These are phyloP conservation scores for maize (Zea mays) DNA, from an alignment of 176 grass and related monocot genomes.

Conservation along the genomic window DNA sequence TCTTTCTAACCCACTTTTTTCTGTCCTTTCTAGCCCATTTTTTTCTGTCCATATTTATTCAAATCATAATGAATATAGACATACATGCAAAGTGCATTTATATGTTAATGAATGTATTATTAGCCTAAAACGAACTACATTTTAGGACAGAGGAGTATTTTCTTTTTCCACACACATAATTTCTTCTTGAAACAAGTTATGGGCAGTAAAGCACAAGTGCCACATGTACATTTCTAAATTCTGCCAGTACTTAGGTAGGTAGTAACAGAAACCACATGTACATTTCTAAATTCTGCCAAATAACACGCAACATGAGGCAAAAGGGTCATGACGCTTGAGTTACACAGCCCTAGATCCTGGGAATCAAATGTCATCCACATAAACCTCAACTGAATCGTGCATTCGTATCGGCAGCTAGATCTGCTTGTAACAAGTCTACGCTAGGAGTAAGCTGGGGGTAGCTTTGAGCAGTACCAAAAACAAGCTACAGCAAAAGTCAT, in stretches of 20 bases:
- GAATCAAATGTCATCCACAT: neutral
- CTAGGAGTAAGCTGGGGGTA: neutral
- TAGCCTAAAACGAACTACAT: no score
- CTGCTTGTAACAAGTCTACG: slow-evolving; percentile 4
- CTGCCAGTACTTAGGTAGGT: neutral
- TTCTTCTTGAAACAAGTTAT: no score
- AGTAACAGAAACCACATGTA: slow-evolving; percentile 12
- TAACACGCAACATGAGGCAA: neutral
- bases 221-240: slow-evolving; percentile 8
- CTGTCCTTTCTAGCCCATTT: no score
- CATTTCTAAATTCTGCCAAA: slow-evolving; percentile 3
- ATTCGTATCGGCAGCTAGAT: neutral
- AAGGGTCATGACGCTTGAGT: neutral
- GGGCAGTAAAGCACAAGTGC: no score
- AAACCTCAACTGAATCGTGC: slow-evolving; percentile 29
- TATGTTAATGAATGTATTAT: no score
- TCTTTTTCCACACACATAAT: no score
- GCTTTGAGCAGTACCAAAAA: slow-evolving; percentile 44
- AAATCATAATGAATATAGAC: no score
- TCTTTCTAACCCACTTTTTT: no score
- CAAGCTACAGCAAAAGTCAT: slow-evolving; percentile 18
- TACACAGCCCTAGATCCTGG: slow-evolving; percentile 3
- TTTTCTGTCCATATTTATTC: no score
- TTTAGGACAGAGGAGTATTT: no score
- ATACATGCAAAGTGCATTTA: no score